Conservation (phyloP, 78 protist species). For the Dictyostelium brefeldianum region DNA sequence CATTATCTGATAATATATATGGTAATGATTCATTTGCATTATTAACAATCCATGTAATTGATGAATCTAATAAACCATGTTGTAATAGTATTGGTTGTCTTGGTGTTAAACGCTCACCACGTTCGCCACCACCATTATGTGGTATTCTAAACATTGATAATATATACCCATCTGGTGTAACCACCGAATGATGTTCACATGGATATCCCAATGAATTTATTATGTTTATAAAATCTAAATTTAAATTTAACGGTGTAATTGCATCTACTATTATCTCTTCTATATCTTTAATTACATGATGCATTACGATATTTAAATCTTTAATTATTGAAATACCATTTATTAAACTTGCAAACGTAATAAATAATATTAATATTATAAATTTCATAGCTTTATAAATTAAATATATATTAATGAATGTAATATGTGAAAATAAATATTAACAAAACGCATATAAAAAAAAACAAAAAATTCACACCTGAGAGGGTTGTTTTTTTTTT, state of each 20-base stretch:
- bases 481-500: too few species aligned
- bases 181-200: conserved; percentile 60
- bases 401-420: not conserved
- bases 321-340: not conserved
- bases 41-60: conserved; percentile 70
- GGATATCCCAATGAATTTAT: conserved; percentile 74
- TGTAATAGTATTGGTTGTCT: conserved; percentile 67
- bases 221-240: not conserved
- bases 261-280: not conserved
- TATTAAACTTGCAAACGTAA: not conserved
- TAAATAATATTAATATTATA: not conserved
- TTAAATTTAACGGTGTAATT: not conserved
- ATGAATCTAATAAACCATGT: conserved; percentile 84
- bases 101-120: too few species aligned
- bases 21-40: conserved; percentile 52
- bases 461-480: not conserved
- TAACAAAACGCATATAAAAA: not conserved
- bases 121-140: not conserved
- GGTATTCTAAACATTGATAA: conserved; percentile 69
- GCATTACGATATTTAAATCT: not conserved
- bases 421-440: too few species aligned
- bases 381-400: not conserved
- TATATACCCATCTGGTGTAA: conserved; percentile 78
- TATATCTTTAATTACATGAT: not conserved
- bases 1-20: conserved; percentile 78